Evolutionary conservation across 495 filamentous ascomycete species (phyloP).

Genomic region (Echria macrotheca): DNA sequence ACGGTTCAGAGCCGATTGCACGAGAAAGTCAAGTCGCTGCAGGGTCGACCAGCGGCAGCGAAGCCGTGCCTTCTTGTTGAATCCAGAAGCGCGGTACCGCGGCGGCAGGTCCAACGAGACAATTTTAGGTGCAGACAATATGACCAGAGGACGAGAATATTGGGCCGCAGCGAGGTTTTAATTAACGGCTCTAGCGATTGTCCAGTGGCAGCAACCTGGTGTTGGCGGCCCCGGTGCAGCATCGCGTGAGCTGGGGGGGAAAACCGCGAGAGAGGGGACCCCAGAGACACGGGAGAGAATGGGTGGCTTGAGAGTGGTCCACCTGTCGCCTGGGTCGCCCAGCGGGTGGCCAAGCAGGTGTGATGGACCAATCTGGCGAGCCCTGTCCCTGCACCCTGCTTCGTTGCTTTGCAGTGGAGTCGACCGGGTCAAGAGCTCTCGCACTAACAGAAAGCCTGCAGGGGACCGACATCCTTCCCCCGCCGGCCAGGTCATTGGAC

Average conservation of each 20-base stretch:
- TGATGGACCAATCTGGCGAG: conserved; percentile 13
- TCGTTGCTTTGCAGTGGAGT: conserved; percentile 20
- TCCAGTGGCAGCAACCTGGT: conserved; percentile 9
- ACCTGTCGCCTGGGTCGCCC: conserved; percentile 9
- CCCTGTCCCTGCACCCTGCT: conserved; percentile 22
- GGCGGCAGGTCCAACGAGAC: not conserved
- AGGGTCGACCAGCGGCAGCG: too few relatives aligned
- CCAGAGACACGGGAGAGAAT: conserved; percentile 11
- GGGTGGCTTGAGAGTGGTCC: conserved; percentile 10
- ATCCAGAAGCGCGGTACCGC: conserved; percentile 1
- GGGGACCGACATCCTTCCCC: conserved; percentile 13
- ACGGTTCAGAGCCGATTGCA: not conserved
- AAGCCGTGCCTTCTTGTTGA: not conserved
- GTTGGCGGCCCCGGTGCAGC: conserved; percentile 8
- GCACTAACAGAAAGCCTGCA: conserved; percentile 15
- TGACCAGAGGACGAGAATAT: conserved; percentile 13
- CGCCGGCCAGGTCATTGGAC: conserved; percentile 8
- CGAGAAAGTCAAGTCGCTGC: too few relatives aligned
- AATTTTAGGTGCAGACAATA: conserved; percentile 9
- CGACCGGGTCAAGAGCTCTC: conserved; percentile 17
- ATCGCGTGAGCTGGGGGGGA: conserved; percentile 18
- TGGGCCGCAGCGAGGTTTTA: conserved; percentile 17
- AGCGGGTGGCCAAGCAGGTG: conserved; percentile 9
- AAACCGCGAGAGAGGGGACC: conserved; percentile 2
- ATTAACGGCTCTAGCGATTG: conserved; percentile 11